Evolutionary conservation across 495 filamentous ascomycete species (phyloP), one percentile per base, ranked within the genome.

Genomic region (Talaromyces ruber): DNA sequence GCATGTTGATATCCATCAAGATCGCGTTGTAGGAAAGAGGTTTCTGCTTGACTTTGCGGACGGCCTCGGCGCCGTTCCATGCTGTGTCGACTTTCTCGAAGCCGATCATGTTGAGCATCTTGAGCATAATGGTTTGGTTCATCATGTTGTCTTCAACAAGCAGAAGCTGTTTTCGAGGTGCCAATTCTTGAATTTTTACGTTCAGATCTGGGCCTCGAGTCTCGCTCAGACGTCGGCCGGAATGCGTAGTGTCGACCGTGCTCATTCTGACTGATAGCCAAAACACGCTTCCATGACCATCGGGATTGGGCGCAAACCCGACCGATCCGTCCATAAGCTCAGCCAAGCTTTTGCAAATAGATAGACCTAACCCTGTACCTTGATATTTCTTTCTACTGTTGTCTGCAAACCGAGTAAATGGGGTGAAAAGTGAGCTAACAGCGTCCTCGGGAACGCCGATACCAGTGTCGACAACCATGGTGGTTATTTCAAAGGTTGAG

Each of bases 311-410:
- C 3, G 74, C 74, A 61, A 84, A 83, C 0, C 78, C 78, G 50
- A 97, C 92, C 7, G 80, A 72, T 3, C 92, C 92, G 45, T 85
- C 82, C 92, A 97, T 96, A 6, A 95, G 73, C 60, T 93, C 87
- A 1, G 92, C 84, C 5, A 96, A 73, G 61, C 84, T 86, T 67
- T 93, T 92, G 71, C 84, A 89, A 60, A 96, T 94, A 4, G 90
- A 90, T 34, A 94, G 71, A 1, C 91, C 91, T 2, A 93, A 72
- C 2, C 90, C 91, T 4, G 91, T 95, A 3, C 92, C 91, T 25
- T 90, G 91, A 70, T 91, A 94, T 29, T 82, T 81, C 47, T 87
- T 81, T 9, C 85, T 86, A 5, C 87, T 89, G 3, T 88, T 90
- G 22, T 91, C 80, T 65, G 94, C 92, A 25, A 90, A 91, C 69